Conservation (phyloP, 2,329 filamentous ascomycete genomes). For the Aspergillus intermedius region DNA sequence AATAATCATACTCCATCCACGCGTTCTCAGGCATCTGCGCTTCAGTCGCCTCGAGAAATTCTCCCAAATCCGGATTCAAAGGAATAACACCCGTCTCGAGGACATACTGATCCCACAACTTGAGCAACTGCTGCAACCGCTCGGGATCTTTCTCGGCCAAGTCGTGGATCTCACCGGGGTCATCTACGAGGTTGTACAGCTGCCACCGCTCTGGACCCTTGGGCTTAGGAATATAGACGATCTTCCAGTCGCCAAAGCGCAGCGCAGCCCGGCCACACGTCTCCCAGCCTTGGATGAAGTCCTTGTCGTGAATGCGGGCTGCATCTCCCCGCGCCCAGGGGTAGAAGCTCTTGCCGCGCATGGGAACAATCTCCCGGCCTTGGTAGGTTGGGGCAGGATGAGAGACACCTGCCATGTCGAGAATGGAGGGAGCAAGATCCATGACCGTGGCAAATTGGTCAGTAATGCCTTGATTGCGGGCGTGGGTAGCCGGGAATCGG, state of each 20-base stretch:
- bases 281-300: conserved; percentile 53
- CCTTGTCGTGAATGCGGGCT: conserved; percentile 43
- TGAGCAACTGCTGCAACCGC: conserved; percentile 43
- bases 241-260: conserved; percentile 53
- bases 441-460: conserved; percentile 49
- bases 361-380: conserved; percentile 45
- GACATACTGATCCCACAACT: conserved; percentile 53
- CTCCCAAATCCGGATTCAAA: conserved; percentile 51
- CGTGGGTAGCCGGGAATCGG: conserved; percentile 29
- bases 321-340: conserved; percentile 31
- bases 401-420: conserved; percentile 35
- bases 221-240: conserved; percentile 51
- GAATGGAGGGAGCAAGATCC: conserved; percentile 45
- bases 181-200: conserved; percentile 48
- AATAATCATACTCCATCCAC: conserved; percentile 62
- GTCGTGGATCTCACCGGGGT: conserved; percentile 49
- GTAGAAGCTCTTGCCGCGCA: conserved; percentile 47
- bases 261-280: conserved; percentile 50
- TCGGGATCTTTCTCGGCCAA: conserved; percentile 38
- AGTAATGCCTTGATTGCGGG: conserved; percentile 36
- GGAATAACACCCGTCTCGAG: conserved; percentile 56
- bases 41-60: conserved; percentile 55
- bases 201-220: conserved; percentile 53
- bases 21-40: conserved; percentile 60
- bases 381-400: conserved; percentile 51